Evolutionary conservation across 2,329 filamentous ascomycete genomes (phyloP), one percentile per base, ranked within the genome.

Genomic region (Fusarium sp.): DNA sequence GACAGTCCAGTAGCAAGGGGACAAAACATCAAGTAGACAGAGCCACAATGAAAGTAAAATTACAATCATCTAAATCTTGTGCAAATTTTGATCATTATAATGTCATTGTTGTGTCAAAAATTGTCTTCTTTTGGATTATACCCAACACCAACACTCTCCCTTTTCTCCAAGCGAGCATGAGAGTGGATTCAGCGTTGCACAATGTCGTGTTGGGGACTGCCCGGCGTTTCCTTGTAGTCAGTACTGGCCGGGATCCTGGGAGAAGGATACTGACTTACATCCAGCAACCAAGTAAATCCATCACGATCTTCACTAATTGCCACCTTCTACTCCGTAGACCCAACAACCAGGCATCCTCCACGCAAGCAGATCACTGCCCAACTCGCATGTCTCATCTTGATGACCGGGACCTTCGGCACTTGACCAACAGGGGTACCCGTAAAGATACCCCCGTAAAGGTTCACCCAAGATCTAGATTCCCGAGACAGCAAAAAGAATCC

Each of bases 181-280:
- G 29, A 14, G 17, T 31, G 16, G 6, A 14, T 20, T 31, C 17
- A 14, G 10, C 10, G 1, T 20, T 14, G 29, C 16, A n/a, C 10
- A 12, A n/a, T 7, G 14, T 29, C 10, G 44, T 16, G 1, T 8
- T 6, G 14, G 6, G 11, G 17, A 3, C 16, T 49, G 24, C 2
- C 9, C 1, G 17, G 5, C 7, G 4, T 1, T 12, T 3, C 5
- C 8, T 17, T 29, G 14, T 29, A 4, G n/a, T 11, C 20, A 46
- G 14, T 5, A 8, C 22, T 27, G 2, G 3, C 10, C 17, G 1
- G 5, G 8, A 24, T 0, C 14, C 0, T 17, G 2, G 22, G 4
- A 27, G 24, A 29, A 6, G 10, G 3, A 20, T n/a, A 5, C 17
- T 5, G 16, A 20, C 5, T 51, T 31, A 5, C 16, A n/a, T 14